Base-by-base conservation (phyloP, 2,329 filamentous ascomycete genomes). In the Diaporthe caulivora region DNA sequence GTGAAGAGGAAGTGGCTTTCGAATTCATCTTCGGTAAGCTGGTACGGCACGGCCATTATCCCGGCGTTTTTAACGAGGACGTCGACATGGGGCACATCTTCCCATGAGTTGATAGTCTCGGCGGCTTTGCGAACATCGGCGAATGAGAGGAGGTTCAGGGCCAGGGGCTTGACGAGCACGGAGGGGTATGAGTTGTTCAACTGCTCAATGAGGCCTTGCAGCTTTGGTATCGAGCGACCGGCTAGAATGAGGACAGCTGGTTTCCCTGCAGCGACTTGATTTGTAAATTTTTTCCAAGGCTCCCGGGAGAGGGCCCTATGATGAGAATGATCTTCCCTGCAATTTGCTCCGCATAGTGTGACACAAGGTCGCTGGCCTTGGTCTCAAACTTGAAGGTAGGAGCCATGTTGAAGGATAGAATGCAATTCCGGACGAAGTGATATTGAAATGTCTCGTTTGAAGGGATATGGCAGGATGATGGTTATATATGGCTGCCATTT, bases 21-120 rank as follows among this genome's bases (percentile, higher is more conserved):
- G 37, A 40, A 31, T 15, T 57, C 70, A 17, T 72, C 70, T 13
- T 62, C 57, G 15, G 57, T 72, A 3, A 62, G 47, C 31, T 53
- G 29, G 44, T 65, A 67, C 1, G 70, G 57, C 3, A 53, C 21
- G 4, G 70, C 70, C 72, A 74, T 73, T 42, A 73, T 64, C 4
- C 54, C 72, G 3, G 72, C 65, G 13, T 73, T 73, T 65, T 70
- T 71, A 49, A 74, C 58, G 15, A 74, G 58, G 5, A 74, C 26
- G 9, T 74, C 72, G 49, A 74, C 44, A 5, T 57, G 24, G 1
- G 72, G 67, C 21, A 74, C 68, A 21, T 74, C 58, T 1, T 8
- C 21, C 72, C 72, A 74, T 29, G 53, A 44, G 5, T 64, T 71
- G 55, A 71, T 11, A 8, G 40, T 58, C 15, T 47, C 55, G 1